These are phyloP conservation scores for Calonectria hawksworthii DNA, from an alignment of 2,329 filamentous ascomycete genomes.

Conservation along the genomic window DNA sequence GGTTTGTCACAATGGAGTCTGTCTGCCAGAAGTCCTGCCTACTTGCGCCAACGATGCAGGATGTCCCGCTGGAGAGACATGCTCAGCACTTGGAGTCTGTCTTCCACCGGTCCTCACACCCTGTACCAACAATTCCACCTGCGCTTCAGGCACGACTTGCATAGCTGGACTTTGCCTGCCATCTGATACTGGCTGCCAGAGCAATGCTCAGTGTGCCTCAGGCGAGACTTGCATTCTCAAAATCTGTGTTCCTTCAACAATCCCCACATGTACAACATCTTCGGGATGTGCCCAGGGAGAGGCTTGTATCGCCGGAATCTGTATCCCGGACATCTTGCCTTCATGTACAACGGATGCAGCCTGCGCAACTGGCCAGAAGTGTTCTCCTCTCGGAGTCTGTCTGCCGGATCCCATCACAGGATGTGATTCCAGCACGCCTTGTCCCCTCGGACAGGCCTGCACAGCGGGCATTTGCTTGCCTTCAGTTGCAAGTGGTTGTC, in stretches of 20 bases:
- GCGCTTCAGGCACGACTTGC: background rate
- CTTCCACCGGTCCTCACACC: background rate
- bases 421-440: background rate
- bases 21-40: background rate
- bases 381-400: background rate
- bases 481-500: background rate
- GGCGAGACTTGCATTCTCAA: background rate
- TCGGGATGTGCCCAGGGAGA: background rate
- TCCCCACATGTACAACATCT: background rate
- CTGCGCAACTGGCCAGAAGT: background rate
- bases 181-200: background rate
- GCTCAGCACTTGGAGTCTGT: background rate
- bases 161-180: background rate
- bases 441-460: background rate
- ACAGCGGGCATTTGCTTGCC: background rate
- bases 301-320: background rate
- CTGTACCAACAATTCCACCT: background rate
- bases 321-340: background rate
- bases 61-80: background rate
- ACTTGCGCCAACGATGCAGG: background rate
- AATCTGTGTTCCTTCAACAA: background rate
- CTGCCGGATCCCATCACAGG: background rate
- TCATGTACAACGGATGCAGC: background rate
- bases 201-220: background rate
- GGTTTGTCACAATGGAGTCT: constrained; percentile 7